Evolutionary conservation across 352 stramenopile species (phyloP).

Genomic region (Pilasporangium apinafurcum): DNA sequence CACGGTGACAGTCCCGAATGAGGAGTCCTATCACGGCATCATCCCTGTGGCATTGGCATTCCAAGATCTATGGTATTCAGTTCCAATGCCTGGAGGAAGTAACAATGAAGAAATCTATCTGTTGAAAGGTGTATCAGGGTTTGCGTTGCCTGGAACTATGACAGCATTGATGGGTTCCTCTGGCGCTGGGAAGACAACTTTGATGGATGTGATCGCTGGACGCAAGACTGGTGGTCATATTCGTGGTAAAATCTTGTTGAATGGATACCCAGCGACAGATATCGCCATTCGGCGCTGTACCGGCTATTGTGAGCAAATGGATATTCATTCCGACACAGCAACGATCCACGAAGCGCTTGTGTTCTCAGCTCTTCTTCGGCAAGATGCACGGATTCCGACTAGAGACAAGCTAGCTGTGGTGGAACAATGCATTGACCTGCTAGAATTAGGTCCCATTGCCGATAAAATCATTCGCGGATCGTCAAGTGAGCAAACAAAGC

Average conservation of each 20-base stretch:
- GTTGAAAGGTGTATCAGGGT: slow-evolving; percentile 74
- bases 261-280: slow-evolving; percentile 35
- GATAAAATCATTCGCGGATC: slow-evolving; percentile 50
- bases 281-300: slow-evolving; percentile 44
- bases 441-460: slow-evolving; percentile 39
- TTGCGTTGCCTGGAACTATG: slow-evolving; percentile 49
- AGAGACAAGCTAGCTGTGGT: slow-evolving; percentile 38
- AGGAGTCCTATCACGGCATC: slow-evolving; percentile 1
- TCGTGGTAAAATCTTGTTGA: slow-evolving; percentile 57
- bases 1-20: slow-evolving; percentile 7
- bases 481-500: slow-evolving; percentile 59
- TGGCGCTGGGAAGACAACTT: slow-evolving; percentile 89
- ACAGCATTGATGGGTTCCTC: slow-evolving; percentile 69
- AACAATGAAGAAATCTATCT: slow-evolving; percentile 57
- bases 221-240: slow-evolving; percentile 86
- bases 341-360: slow-evolving; percentile 87
- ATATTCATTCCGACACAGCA: slow-evolving; percentile 84
- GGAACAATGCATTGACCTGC: slow-evolving; percentile 44
- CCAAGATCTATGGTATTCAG: slow-evolving; percentile 49
- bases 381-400: slow-evolving; percentile 18
- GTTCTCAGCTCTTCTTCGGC: slow-evolving; percentile 85
- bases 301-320: slow-evolving; percentile 81
- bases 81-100: slow-evolving; percentile 31
- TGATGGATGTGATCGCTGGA: slow-evolving; percentile 92
- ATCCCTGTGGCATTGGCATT: slow-evolving; percentile 43